Conservation (phyloP, 257 asterid genomes). For the Orobanche coerulescens region DNA sequence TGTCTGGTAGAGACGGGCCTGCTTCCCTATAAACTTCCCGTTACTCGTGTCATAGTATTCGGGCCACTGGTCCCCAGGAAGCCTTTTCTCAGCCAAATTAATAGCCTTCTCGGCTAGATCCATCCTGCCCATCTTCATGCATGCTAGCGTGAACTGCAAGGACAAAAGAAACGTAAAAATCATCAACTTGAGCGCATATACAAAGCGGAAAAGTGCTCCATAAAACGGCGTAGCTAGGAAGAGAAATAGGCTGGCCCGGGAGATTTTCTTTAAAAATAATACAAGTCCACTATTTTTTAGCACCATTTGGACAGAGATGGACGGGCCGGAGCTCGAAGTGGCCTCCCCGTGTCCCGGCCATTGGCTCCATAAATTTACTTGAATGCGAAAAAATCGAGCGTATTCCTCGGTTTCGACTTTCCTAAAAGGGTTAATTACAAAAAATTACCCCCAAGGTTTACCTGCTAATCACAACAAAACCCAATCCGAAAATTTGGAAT, state of each 20-base stretch:
- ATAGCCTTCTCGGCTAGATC: conserved; percentile 55
- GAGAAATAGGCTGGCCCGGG: no score
- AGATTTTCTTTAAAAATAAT: not conserved
- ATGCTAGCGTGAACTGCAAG: conserved; percentile 63
- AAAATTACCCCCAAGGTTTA: not conserved
- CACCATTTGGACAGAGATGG: no score
- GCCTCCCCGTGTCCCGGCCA: no score
- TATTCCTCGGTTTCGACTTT: not conserved
- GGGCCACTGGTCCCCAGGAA: conserved; percentile 51
- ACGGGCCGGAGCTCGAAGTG: no score
- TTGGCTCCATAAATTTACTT: not conserved
- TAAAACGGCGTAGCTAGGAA: no score
- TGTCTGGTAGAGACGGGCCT: conserved; percentile 56
- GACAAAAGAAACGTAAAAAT: not conserved
- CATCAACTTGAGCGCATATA: not conserved
- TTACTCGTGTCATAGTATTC: conserved; percentile 57
- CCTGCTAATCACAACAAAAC: not conserved
- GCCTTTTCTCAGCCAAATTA: conserved; percentile 43
- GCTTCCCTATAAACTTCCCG: conserved; percentile 55
- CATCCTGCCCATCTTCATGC: conserved; percentile 59
- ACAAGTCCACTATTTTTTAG: no score
- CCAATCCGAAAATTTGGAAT: not conserved
- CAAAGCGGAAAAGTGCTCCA: not conserved
- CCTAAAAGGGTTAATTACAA: not conserved
- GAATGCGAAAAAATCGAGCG: not conserved